phyloP scores from a whole-genome alignment of 805 yeast species.

The Monosporozyma aquatica region DNA sequence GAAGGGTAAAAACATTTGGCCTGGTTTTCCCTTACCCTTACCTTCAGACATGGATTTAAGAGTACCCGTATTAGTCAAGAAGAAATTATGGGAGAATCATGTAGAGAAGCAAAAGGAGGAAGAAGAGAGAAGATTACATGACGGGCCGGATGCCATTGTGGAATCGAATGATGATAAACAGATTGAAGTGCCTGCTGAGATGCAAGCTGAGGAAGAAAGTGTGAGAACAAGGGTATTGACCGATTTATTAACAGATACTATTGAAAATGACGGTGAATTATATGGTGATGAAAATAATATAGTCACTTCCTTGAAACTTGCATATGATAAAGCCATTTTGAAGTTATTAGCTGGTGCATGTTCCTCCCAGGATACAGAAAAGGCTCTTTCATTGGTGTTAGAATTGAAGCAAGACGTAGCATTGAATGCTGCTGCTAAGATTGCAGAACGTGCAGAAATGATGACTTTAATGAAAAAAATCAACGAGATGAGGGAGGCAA shows the following conservation, averaged over 20 bases:
- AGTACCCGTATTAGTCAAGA: constrained; percentile 46
- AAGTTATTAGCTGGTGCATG: constrained; percentile 70
- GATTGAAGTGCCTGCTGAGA: constrained; percentile 19
- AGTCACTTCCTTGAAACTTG: constrained; percentile 42
- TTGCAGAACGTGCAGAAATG: constrained; percentile 66
- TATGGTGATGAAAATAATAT: constrained; percentile 43
- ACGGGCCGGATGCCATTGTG: neutral
- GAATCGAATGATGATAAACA: constrained; percentile 16
- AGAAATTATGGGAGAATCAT: constrained; percentile 22
- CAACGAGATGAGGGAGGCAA: constrained; percentile 42
- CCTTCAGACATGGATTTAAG: constrained; percentile 69
- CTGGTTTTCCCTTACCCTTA: constrained; percentile 75
- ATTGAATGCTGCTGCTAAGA: constrained; percentile 71
- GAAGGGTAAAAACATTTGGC: constrained; percentile 57
- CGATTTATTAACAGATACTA: constrained; percentile 50
- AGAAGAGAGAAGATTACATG: constrained; percentile 17
- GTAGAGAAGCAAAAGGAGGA: constrained; percentile 25
- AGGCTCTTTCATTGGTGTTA: constrained; percentile 61
- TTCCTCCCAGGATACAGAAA: constrained; percentile 49
- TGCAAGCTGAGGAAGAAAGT: constrained; percentile 52
- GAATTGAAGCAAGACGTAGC: constrained; percentile 72
- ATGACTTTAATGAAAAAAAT: constrained; percentile 45
- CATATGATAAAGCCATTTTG: constrained; percentile 69
- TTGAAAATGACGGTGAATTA: constrained; percentile 36
- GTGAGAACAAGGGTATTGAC: constrained; percentile 54